phyloP scores from a whole-genome alignment of 805 yeast species.

The Teunomyces cretensis region DNA sequence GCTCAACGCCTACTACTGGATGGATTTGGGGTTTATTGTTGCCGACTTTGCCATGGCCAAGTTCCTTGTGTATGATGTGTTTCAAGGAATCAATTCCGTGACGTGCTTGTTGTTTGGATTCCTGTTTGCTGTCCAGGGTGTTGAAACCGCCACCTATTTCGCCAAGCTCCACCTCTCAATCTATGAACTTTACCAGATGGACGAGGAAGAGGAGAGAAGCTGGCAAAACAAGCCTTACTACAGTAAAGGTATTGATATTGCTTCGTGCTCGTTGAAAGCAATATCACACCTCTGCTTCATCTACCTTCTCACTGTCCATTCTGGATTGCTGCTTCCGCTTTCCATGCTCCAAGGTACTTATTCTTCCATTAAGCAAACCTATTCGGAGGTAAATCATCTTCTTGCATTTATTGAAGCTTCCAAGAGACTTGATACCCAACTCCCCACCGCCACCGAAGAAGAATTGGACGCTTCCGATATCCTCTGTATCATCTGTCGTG shows the following conservation, averaged over 20 bases:
- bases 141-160: conserved; percentile 49
- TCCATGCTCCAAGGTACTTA: conserved; percentile 44
- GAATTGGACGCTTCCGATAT: conserved; percentile 60
- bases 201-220: conserved; percentile 46
- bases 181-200: conserved; percentile 50
- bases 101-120: conserved; percentile 69
- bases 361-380: conserved; percentile 37
- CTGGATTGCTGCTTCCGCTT: conserved; percentile 33
- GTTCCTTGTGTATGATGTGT: conserved; percentile 56
- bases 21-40: conserved; percentile 43
- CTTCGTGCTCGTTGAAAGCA: conserved; percentile 42
- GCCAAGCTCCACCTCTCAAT: conserved; percentile 51
- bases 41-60: conserved; percentile 55
- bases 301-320: conserved; percentile 34
- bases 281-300: conserved; percentile 30
- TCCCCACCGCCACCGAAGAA: conserved; percentile 59
- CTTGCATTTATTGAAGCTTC: conserved; percentile 54
- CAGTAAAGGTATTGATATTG: conserved; percentile 56
- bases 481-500: conserved; percentile 86
- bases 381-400: conserved; percentile 40
- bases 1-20: conserved; percentile 42
- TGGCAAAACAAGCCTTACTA: conserved; percentile 73
- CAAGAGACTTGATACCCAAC: conserved; percentile 60
- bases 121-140: conserved; percentile 65
- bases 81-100: conserved; percentile 50